Percentiles rank a stretch among this genome's conserved stretches.
These are phyloP conservation scores for Monosporascus ibericus DNA, from an alignment of 2,329 filamentous ascomycete species.

Conservation along the genomic window DNA sequence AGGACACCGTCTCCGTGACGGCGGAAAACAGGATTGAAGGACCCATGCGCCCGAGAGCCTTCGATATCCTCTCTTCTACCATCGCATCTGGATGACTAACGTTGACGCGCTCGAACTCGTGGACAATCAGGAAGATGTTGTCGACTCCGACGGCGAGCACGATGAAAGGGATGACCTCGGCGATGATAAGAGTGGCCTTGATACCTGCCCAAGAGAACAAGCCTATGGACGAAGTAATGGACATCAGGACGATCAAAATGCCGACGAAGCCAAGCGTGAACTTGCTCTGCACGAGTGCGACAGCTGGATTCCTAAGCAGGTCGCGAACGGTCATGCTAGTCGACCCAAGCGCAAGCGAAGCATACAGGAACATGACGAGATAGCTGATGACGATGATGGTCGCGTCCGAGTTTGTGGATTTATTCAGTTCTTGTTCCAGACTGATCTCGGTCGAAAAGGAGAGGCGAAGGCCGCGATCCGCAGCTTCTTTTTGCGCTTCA, in stretches of 20 bases:
- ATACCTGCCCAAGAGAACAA: slow-evolving; percentile 88
- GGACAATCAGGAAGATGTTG: slow-evolving; percentile 97
- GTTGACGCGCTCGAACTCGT: slow-evolving; percentile 95
- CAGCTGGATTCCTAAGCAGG: slow-evolving; percentile 73
- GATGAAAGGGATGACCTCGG: slow-evolving; percentile 96
- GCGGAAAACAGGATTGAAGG: slow-evolving; percentile 94
- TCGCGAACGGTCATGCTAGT: slow-evolving; percentile 74
- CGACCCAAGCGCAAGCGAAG: slow-evolving; percentile 85
- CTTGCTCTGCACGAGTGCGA: slow-evolving; percentile 89
- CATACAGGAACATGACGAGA: slow-evolving; percentile 97
- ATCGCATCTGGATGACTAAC: slow-evolving; percentile 82
- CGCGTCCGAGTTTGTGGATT: slow-evolving; percentile 95
- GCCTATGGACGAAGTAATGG: slow-evolving; percentile 89
- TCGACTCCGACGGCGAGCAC: slow-evolving; percentile 95
- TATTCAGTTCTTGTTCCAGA: slow-evolving; percentile 91
- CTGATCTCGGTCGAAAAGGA: slow-evolving; percentile 96
- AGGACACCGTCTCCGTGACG: slow-evolving; percentile 89
- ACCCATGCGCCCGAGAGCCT: slow-evolving; percentile 90
- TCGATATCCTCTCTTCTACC: slow-evolving; percentile 79
- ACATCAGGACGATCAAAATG: slow-evolving; percentile 95
- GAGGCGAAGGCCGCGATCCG: slow-evolving; percentile 69
- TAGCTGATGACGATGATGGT: slow-evolving; percentile 97
- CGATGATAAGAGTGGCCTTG: slow-evolving; percentile 95
- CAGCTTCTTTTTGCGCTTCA: slow-evolving; percentile 74
- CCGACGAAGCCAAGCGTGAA: slow-evolving; percentile 92